Conservation (phyloP, 192 early-diverging fungal genomes). For the Coemansia sp. region DNA sequence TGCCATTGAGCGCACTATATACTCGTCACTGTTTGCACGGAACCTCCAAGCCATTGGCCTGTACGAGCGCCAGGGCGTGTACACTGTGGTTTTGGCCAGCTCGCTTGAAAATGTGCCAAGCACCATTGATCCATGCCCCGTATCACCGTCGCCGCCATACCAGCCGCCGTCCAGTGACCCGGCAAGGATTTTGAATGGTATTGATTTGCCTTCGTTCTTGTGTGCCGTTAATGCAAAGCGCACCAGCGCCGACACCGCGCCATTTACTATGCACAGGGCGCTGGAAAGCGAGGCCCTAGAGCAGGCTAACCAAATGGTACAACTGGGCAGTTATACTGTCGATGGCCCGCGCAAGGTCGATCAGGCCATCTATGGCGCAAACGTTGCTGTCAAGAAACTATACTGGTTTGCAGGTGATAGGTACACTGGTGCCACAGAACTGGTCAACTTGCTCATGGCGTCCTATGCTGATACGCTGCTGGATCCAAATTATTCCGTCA, state of each 20-base stretch:
- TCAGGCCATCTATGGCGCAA: slow-evolving; percentile 31
- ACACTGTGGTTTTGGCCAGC: slow-evolving; percentile 42
- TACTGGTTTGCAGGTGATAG: slow-evolving; percentile 52
- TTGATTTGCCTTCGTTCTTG: slow-evolving; percentile 41
- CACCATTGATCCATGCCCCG: slow-evolving; percentile 25
- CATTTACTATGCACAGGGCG: slow-evolving; percentile 32
- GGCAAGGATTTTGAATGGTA: slow-evolving; percentile 17
- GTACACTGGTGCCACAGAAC: slow-evolving; percentile 5
- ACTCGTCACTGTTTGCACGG: slow-evolving; percentile 35
- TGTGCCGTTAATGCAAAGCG: slow-evolving; percentile 38
- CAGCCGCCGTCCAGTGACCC: slow-evolving; percentile 11
- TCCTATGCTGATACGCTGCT: slow-evolving; percentile 19
- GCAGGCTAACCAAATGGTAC: slow-evolving; percentile 42
- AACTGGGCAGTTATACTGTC: slow-evolving; percentile 39
- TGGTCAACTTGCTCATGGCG: slow-evolving; percentile 29
- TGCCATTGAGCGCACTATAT: slow-evolving; percentile 19
- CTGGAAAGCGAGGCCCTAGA: slow-evolving; percentile 33
- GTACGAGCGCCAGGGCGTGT: slow-evolving; percentile 26
- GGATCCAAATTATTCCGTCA: slow-evolving; percentile 32
- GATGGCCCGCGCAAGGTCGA: slow-evolving; percentile 47
- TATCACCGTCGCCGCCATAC: slow-evolving; percentile 1
- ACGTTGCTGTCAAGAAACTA: slow-evolving; percentile 30
- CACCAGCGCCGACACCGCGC: background rate
- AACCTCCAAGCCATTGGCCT: slow-evolving; percentile 47
- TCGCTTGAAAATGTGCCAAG: slow-evolving; percentile 15